A percentile compares a stretch with the other conserved stretches of the same genome.
These are phyloP conservation scores for Trichocomaceae sp. DNA, from an alignment of 2,329 filamentous ascomycete genomes.

Conservation along the genomic window DNA sequence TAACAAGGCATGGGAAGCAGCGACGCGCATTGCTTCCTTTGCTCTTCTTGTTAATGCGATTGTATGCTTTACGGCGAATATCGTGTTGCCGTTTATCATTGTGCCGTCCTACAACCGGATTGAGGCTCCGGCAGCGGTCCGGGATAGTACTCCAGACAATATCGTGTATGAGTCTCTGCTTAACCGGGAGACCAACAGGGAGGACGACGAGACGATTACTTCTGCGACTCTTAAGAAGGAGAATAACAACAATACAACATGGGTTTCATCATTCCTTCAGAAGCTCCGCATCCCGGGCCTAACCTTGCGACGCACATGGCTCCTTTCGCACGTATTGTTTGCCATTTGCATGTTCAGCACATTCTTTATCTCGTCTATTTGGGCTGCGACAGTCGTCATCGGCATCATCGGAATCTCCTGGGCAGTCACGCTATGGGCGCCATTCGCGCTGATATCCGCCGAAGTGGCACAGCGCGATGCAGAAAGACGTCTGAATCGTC, in stretches of 20 bases:
- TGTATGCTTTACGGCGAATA: conserved; percentile 72
- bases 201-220: conserved; percentile 9
- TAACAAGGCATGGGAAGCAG: conserved; percentile 72
- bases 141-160: conserved; percentile 21
- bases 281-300: conserved; percentile 70
- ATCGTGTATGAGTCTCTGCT: conserved; percentile 27
- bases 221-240: background rate
- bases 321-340: conserved; percentile 78
- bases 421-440: conserved; percentile 90
- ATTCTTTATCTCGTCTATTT: conserved; percentile 65
- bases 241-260: conserved; percentile 9
- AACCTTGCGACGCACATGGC: conserved; percentile 82
- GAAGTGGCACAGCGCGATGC: conserved; percentile 82
- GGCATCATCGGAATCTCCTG: conserved; percentile 82
- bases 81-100: conserved; percentile 78
- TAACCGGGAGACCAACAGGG: conserved; percentile 14
- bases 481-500: conserved; percentile 48
- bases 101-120: conserved; percentile 61
- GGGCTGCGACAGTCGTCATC: conserved; percentile 68
- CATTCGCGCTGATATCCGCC: conserved; percentile 88
- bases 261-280: conserved; percentile 42
- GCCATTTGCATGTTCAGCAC: conserved; percentile 74
- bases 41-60: conserved; percentile 84
- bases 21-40: conserved; percentile 80
- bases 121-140: conserved; percentile 6